phyloP scores from a whole-genome alignment of 805 yeast genomes.

The Wickerhamomyces rabaulensis region DNA sequence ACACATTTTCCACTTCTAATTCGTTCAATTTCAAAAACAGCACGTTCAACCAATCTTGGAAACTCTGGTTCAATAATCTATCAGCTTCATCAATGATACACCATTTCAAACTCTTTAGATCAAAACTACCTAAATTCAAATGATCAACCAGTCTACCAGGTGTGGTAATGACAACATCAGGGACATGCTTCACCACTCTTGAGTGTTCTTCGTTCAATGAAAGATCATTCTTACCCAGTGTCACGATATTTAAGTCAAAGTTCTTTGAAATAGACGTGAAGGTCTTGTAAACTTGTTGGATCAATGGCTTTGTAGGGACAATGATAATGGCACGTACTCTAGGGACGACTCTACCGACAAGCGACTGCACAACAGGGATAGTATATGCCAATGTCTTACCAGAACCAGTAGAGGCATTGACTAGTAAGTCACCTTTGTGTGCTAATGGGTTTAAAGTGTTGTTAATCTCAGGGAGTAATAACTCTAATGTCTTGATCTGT shows the following conservation, averaged over 20 bases:
- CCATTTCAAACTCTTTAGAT: slow-evolving; percentile 49
- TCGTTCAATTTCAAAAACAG: slow-evolving; percentile 33
- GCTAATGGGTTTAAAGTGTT: slow-evolving; percentile 20
- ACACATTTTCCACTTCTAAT: slow-evolving; percentile 27
- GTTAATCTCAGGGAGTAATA: slow-evolving; percentile 39
- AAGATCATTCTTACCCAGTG: slow-evolving; percentile 47
- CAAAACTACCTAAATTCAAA: slow-evolving; percentile 36
- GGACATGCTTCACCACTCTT: slow-evolving; percentile 40
- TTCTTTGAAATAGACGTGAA: slow-evolving; percentile 58
- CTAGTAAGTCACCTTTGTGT: slow-evolving; percentile 66
- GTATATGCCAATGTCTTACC: slow-evolving; percentile 92
- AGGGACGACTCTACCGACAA: slow-evolving; percentile 62
- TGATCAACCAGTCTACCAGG: slow-evolving; percentile 87
- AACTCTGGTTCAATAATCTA: slow-evolving; percentile 75
- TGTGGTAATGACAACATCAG: slow-evolving; percentile 67
- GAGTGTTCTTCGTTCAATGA: slow-evolving; percentile 57
- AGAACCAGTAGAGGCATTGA: slow-evolving; percentile 93
- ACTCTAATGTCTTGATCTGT: slow-evolving; percentile 62
- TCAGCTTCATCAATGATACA: slow-evolving; percentile 82
- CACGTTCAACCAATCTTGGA: slow-evolving; percentile 83
- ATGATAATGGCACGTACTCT: slow-evolving; percentile 68
- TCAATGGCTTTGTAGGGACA: slow-evolving; percentile 87
- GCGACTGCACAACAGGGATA: slow-evolving; percentile 72
- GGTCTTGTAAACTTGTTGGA: slow-evolving; percentile 73
- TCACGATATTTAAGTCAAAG: slow-evolving; percentile 56